phyloP scores from a whole-genome alignment of 306 rosid genomes.

The Boehmeria nivea region DNA sequence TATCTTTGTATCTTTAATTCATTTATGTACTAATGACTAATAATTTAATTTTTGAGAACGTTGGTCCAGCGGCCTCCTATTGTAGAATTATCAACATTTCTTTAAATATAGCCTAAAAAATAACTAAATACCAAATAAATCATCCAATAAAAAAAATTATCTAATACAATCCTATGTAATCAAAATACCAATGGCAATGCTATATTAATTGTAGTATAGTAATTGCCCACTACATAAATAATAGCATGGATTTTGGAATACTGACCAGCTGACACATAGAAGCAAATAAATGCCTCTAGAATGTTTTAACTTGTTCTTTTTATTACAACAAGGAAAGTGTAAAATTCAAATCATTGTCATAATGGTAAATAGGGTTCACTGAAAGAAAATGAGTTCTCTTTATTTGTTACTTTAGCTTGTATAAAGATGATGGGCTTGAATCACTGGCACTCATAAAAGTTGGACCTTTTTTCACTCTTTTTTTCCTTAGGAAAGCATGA shows the following conservation, averaged over 20 bases:
- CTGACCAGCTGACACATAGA: conserved; percentile 2
- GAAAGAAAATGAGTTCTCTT: neutral
- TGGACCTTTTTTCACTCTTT: neutral
- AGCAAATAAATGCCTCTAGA: neutral
- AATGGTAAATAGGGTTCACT: neutral
- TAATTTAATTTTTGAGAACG: too few relatives aligned
- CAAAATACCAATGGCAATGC: too few relatives aligned
- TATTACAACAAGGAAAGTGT: conserved; percentile 1
- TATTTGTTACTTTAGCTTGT: neutral
- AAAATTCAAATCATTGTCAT: conserved; percentile 3
- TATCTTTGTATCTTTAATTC: too few relatives aligned
- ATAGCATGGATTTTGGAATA: neutral
- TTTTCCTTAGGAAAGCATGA: neutral
- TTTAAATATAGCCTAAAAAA: too few relatives aligned
- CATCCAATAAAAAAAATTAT: too few relatives aligned
- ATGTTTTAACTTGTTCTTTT: neutral
- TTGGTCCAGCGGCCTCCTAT: too few relatives aligned
- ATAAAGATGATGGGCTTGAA: conserved; percentile 1
- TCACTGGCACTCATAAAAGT: neutral
- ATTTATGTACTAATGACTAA: too few relatives aligned
- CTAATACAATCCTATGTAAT: too few relatives aligned
- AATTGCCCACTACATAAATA: neutral
- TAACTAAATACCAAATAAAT: too few relatives aligned
- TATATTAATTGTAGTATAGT: neutral
- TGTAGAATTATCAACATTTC: too few relatives aligned